phyloP scores from a whole-genome alignment of 169 alveolate species.

The Hepatocystis sp. region DNA sequence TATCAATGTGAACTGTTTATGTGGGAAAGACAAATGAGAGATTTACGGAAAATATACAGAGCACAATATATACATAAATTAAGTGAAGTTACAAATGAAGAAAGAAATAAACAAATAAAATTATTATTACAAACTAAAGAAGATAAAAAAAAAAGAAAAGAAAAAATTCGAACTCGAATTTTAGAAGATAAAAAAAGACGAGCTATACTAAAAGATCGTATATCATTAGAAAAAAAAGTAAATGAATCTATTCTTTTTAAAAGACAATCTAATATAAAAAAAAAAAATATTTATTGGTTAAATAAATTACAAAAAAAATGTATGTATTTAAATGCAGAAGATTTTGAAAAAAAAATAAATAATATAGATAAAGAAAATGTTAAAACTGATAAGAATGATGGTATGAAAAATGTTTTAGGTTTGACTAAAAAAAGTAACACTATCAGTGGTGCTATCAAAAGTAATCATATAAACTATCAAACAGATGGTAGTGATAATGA shows the following conservation, averaged over 20 bases:
- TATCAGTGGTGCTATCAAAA: too few species aligned
- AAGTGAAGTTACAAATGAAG: slow-evolving; percentile 86
- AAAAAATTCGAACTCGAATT: slow-evolving; percentile 34
- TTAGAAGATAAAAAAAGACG: slow-evolving; percentile 77
- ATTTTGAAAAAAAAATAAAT: slow-evolving; percentile 43
- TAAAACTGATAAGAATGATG: background rate
- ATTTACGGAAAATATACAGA: slow-evolving; percentile 84
- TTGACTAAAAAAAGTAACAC: too few species aligned
- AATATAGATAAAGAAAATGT: slow-evolving; percentile 1
- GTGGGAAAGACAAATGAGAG: slow-evolving; percentile 92
- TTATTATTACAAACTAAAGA: slow-evolving; percentile 75
- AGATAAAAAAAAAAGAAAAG: slow-evolving; percentile 76
- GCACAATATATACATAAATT: slow-evolving; percentile 88
- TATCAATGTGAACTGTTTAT: slow-evolving; percentile 87
- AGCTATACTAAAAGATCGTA: slow-evolving; percentile 60
- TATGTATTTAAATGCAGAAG: slow-evolving; percentile 38
- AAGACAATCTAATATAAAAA: slow-evolving; percentile 86
- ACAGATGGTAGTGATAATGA: background rate
- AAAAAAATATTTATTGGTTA: slow-evolving; percentile 85
- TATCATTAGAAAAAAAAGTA: slow-evolving; percentile 72
- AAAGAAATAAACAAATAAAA: slow-evolving; percentile 80
- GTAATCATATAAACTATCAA: too few species aligned
- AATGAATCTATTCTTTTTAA: slow-evolving; percentile 86
- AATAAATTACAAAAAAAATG: slow-evolving; percentile 83
- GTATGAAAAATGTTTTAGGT: too few species aligned